Evolutionary conservation across 2,329 filamentous ascomycete genomes (phyloP).

Genomic region (Epichloe sp.): DNA sequence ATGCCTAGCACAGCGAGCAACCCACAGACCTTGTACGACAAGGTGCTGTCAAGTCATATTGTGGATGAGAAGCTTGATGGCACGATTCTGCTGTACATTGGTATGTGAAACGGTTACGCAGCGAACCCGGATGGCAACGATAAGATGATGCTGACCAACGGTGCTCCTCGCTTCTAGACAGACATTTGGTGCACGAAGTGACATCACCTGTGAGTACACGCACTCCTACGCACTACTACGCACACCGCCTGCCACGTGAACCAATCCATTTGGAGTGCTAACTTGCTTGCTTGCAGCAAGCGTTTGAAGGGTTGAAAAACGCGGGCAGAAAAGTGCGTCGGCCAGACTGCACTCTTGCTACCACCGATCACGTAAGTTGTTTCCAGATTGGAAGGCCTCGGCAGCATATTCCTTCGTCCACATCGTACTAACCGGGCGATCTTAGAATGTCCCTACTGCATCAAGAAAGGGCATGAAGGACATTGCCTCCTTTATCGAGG

Average conservation of each 20-base stretch:
- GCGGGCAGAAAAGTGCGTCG: constrained; percentile 77
- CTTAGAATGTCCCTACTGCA: constrained; percentile 81
- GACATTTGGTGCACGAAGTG: constrained; percentile 96
- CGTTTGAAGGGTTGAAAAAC: constrained; percentile 89
- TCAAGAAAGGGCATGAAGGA: constrained; percentile 89
- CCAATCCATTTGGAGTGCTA: neutral
- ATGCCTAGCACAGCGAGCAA: constrained; percentile 60
- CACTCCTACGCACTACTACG: neutral
- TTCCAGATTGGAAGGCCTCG: neutral
- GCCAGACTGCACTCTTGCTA: constrained; percentile 92
- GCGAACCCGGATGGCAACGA: neutral
- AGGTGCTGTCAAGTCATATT: constrained; percentile 89
- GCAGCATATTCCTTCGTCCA: neutral
- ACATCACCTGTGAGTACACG: constrained; percentile 68
- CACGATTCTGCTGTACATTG: constrained; percentile 86
- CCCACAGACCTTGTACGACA: constrained; percentile 88
- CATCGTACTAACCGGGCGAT: constrained; percentile 6
- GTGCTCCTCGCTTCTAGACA: constrained; percentile 39
- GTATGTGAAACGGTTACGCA: constrained; percentile 32
- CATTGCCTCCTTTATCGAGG: constrained; percentile 84
- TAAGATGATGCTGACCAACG: neutral
- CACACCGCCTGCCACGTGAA: neutral
- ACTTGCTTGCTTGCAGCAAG: constrained; percentile 48
- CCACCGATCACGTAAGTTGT: constrained; percentile 78
- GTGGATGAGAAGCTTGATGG: constrained; percentile 93